These are phyloP conservation scores for Tetrahymena borealis DNA, from an alignment of 73 alveolate species.

Conservation along the genomic window DNA sequence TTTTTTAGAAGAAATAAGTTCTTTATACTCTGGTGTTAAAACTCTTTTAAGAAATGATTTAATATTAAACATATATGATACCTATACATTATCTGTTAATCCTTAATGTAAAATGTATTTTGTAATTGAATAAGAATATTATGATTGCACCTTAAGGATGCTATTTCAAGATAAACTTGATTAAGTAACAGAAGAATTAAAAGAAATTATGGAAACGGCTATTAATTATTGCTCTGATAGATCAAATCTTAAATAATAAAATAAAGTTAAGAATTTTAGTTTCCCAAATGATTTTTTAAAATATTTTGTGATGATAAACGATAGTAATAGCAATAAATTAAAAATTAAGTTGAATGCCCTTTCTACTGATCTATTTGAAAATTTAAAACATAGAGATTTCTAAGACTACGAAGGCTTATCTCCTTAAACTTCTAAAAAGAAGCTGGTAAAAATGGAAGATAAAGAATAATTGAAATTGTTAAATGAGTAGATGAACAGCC, in stretches of 20 bases:
- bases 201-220: background rate
- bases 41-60: background rate
- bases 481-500: background rate
- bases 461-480: background rate
- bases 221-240: background rate
- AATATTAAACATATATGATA: background rate
- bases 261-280: background rate
- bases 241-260: background rate
- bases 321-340: background rate
- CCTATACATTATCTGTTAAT: background rate
- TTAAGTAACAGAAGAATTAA: background rate
- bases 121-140: background rate
- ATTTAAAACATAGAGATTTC: background rate
- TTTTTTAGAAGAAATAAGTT: background rate
- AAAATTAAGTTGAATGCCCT: background rate
- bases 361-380: background rate
- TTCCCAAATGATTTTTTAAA: background rate
- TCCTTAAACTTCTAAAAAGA: background rate
- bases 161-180: background rate
- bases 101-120: background rate
- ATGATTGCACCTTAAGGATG: background rate
- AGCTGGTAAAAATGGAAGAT: background rate
- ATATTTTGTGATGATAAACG: background rate
- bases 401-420: background rate
- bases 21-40: background rate